Base-by-base conservation (phyloP, 352 stramenopile species). In the Phytophthora sp. region DNA sequence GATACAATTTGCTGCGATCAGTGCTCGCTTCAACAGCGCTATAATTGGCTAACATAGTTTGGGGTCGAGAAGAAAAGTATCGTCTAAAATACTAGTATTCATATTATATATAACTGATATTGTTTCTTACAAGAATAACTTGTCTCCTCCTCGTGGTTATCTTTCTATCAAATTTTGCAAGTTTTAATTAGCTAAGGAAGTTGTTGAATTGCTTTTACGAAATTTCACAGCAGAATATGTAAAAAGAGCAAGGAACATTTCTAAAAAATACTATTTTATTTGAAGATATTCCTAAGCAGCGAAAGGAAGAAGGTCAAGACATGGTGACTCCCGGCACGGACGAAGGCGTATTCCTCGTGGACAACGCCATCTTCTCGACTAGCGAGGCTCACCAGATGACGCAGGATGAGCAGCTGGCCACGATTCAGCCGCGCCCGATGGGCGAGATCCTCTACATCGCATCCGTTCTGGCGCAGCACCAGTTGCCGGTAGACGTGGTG, bases 371-470 rank as follows among this genome's bases (percentile, higher is more conserved):
- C 45, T 74, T 77, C 49, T 54, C 54, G n/a, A 27, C 65, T 29
- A 23, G 53, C 20, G 64, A 77, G 30, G 57, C 57, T 33, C 57
- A 33, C 35, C 21, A 21, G 1, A 36, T 77, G 39, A 64, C 65
- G 21, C 46, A 63, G 33, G 61, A 73, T 31, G 61, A 77, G 69
- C 21, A 71, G 23, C 36, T 31, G 24, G 30, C 49, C 6, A 18
- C 7, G 1, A 61, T 77, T 24, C 56, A 70, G 53, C 57, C 57
- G 26, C 69, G 64, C 11, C 20, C 42, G 21, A 61, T 81, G 27
- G 53, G 62, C 24, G 74, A 77, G 46, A 78, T 84, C 51, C 52
- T 88, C 38, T 82, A 71, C 60, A 72, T 79, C 26, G 76, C 76
- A 26, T 71, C 76, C 3, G 54, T 73, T 51, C 57, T 88, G 52